These are phyloP conservation scores for Rhodotorula graminis DNA, from an alignment of 768 basidiomycete genomes.

Conservation along the genomic window DNA sequence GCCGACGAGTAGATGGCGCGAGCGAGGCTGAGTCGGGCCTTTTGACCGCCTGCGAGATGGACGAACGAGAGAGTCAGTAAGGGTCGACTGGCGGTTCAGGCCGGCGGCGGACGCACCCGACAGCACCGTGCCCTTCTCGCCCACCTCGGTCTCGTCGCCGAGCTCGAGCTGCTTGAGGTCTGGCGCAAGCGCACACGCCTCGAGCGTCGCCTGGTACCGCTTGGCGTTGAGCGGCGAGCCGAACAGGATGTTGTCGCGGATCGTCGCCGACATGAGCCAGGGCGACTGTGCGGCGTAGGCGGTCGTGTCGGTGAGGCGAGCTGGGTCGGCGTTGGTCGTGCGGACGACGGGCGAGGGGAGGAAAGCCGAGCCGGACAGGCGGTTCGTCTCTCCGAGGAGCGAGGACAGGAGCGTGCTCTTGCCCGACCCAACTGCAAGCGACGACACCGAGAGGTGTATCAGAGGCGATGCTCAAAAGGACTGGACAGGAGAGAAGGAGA, in stretches of 20 bases:
- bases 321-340: slow-evolving; percentile 41
- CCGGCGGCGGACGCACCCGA: neutral
- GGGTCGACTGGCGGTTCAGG: neutral
- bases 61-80: neutral
- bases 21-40: slow-evolving; percentile 57
- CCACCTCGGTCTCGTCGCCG: slow-evolving; percentile 62
- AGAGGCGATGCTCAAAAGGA: slow-evolving; percentile 54
- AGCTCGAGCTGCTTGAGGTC: slow-evolving; percentile 70
- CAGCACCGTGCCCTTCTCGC: slow-evolving; percentile 39
- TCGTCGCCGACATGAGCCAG: slow-evolving; percentile 76
- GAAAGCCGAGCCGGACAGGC: slow-evolving; percentile 35
- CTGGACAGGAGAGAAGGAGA: slow-evolving; percentile 53
- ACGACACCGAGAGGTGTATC: neutral
- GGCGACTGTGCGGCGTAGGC: slow-evolving; percentile 62
- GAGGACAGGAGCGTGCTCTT: slow-evolving; percentile 40
- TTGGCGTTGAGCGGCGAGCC: slow-evolving; percentile 58
- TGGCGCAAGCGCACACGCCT: slow-evolving; percentile 67
- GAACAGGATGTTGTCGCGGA: slow-evolving; percentile 76
- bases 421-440: slow-evolving; percentile 33
- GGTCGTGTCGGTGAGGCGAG: slow-evolving; percentile 57
- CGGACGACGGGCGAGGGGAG: slow-evolving; percentile 38
- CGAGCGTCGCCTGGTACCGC: slow-evolving; percentile 64
- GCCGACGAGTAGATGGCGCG: slow-evolving; percentile 87
- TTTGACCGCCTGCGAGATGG: slow-evolving; percentile 27
- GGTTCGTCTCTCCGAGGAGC: slow-evolving; percentile 43